Percentiles rank a stretch among this genome's conserved stretches.
Conservation (phyloP, 106 monocot genomes). For the Acorus gramineus region DNA sequence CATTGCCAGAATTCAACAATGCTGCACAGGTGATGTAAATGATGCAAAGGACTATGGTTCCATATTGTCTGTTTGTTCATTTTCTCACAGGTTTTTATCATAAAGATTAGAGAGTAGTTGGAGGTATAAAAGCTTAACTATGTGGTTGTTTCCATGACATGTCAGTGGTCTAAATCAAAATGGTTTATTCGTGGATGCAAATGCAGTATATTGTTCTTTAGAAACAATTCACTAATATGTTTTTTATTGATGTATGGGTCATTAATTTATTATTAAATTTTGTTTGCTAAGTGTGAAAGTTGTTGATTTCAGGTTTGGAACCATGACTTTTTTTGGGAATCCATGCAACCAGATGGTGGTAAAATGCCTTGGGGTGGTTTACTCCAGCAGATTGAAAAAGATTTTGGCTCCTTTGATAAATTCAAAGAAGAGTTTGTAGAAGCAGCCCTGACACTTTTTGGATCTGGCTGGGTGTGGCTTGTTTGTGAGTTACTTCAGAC, state of each 20-base stretch:
- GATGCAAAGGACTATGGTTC: too few relatives aligned
- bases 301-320: constrained; percentile 59
- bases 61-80: neutral
- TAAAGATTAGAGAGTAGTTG: too few relatives aligned
- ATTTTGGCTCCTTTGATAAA: constrained; percentile 79
- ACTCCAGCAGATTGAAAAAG: constrained; percentile 86
- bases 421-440: constrained; percentile 65
- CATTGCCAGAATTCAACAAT: constrained; percentile 86
- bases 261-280: neutral
- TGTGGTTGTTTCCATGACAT: neutral
- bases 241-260: neutral
- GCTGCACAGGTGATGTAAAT: constrained; percentile 51
- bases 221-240: too few relatives aligned
- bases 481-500: constrained; percentile 46
- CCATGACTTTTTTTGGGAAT: constrained; percentile 99
- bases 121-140: too few relatives aligned
- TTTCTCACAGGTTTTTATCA: neutral
- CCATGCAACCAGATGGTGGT: constrained; percentile 83
- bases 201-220: too few relatives aligned
- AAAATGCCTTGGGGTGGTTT: constrained; percentile 61
- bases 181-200: too few relatives aligned
- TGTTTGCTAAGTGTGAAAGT: neutral
- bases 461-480: constrained; percentile 99
- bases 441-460: constrained; percentile 55
- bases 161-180: too few relatives aligned